Evolutionary conservation across 352 stramenopile species (phyloP).

Genomic region (Phytophthora pluvialis): DNA sequence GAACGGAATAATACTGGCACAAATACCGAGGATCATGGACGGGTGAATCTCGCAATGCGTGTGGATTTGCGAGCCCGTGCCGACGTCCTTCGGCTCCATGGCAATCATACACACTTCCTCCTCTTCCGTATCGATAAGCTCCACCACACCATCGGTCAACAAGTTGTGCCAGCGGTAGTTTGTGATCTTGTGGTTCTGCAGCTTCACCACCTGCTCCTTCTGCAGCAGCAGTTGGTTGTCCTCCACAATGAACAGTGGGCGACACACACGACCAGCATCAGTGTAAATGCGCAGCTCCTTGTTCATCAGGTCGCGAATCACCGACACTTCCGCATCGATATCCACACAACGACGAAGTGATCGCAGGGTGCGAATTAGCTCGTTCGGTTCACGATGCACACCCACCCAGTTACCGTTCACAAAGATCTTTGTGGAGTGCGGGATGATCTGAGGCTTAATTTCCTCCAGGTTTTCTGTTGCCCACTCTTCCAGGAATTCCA

Average conservation of each 20-base stretch:
- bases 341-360: slow-evolving; percentile 96
- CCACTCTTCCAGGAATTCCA: slow-evolving; percentile 99
- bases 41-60: slow-evolving; percentile 99
- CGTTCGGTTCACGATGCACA: slow-evolving; percentile 97
- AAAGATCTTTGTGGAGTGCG: slow-evolving; percentile 99
- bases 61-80: slow-evolving; percentile 94
- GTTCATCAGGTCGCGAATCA: slow-evolving; percentile 98
- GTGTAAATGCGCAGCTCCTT: slow-evolving; percentile 99
- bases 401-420: slow-evolving; percentile 99
- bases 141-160: slow-evolving; percentile 95
- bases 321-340: slow-evolving; percentile 98
- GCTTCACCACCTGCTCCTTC: slow-evolving; percentile 97
- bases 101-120: slow-evolving; percentile 99
- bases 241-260: slow-evolving; percentile 99
- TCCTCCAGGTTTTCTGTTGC: slow-evolving; percentile 98
- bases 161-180: slow-evolving; percentile 90
- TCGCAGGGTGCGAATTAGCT: slow-evolving; percentile 95
- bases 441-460: slow-evolving; percentile 98
- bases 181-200: slow-evolving; percentile 92
- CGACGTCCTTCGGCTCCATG: slow-evolving; percentile 97
- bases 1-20: slow-evolving; percentile 99
- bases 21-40: slow-evolving; percentile 99
- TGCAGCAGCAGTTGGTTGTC: slow-evolving; percentile 95
- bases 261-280: slow-evolving; percentile 98
- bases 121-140: slow-evolving; percentile 99